Evolutionary conservation across 257 asterid species (phyloP).

Genomic region (Cynanchum wilfordii): DNA sequence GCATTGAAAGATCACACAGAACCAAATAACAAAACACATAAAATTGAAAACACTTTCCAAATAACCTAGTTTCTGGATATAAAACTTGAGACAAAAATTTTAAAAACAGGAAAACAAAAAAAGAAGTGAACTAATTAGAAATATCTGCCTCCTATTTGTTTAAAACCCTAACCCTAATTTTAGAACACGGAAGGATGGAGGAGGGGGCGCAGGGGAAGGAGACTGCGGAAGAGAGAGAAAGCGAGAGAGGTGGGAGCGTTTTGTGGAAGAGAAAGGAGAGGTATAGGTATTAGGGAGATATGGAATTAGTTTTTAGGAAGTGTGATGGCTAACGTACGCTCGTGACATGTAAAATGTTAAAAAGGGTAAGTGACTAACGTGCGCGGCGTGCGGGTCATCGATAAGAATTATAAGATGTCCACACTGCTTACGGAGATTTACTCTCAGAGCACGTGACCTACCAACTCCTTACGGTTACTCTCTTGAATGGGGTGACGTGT

Average conservation of each 20-base stretch:
- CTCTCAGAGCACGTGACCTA: slow-evolving; percentile 15
- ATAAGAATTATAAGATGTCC: too few relatives aligned
- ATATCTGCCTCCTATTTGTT: background rate
- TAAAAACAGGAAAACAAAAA: background rate
- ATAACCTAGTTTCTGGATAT: slow-evolving; percentile 35
- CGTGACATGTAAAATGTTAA: slow-evolving; percentile 23
- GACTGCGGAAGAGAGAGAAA: slow-evolving; percentile 24
- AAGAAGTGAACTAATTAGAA: background rate
- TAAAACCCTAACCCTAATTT: slow-evolving; percentile 44
- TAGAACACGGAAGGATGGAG: background rate
- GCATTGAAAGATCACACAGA: slow-evolving; percentile 46
- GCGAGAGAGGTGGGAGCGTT: slow-evolving; percentile 18
- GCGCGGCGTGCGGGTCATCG: slow-evolving; percentile 19
- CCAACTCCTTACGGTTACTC: background rate
- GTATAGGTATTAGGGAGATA: slow-evolving; percentile 23
- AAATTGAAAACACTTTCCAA: background rate
- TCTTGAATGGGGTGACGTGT: background rate
- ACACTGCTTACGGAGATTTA: background rate
- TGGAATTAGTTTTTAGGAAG: slow-evolving; percentile 18
- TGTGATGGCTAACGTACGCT: slow-evolving; percentile 45
- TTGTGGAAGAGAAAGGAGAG: slow-evolving; percentile 32
- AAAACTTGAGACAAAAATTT: background rate
- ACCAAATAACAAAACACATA: background rate
- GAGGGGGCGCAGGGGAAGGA: slow-evolving; percentile 10
- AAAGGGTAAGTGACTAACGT: slow-evolving; percentile 27